Evolutionary conservation across 345 rosid species (phyloP), one percentile per base, ranked within the genome.

Genomic region (Luvunga scandens): DNA sequence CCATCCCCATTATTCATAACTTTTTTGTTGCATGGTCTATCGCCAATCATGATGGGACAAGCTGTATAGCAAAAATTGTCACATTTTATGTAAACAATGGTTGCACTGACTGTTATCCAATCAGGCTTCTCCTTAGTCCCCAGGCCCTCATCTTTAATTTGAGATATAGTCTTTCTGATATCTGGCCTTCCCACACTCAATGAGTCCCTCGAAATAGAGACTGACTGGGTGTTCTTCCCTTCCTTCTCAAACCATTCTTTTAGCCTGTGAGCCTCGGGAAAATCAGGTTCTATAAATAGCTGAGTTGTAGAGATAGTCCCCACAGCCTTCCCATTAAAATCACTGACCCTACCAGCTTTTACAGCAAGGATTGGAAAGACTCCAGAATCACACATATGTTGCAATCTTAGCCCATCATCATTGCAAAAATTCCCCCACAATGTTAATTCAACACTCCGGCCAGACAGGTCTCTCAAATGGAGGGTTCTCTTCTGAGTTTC

Each of bases 111-210:
- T 45, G 92, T 85, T 78, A 95, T 87, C 96, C 97, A 95, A 87
- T 95, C 99, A 2, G 98, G 94, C 85, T 92, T 95, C 79, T 93
- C 97, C 50, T 98, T 92, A 62, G 96, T 93, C 78, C 98, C 99
- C 61, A 95, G 86, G 64, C 81, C 92, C 87, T 95, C 99, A 75
- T 93, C 97, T 86, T 95, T 95, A 72, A 95, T 92, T 80, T 91
- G 95, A 70, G 95, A 86, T 66, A 93, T 73, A 8, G 92, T 91
- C 82, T 93, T 95, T 28, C 87, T 84, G 65, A 77, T 70, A 42
- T 95, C 99, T 61, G 84, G 75, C 86, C 85, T 85, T 33, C 89
- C 85, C 67, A 76, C 62, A 57, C 88, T 82, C n/a, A 88, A 76
- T 53, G 77, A 73, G 81, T 95, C 97, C 86, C 91, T 90, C 57